Conservation (phyloP, 1,284 basidiomycete genomes). For the Athelia psychrophila region DNA sequence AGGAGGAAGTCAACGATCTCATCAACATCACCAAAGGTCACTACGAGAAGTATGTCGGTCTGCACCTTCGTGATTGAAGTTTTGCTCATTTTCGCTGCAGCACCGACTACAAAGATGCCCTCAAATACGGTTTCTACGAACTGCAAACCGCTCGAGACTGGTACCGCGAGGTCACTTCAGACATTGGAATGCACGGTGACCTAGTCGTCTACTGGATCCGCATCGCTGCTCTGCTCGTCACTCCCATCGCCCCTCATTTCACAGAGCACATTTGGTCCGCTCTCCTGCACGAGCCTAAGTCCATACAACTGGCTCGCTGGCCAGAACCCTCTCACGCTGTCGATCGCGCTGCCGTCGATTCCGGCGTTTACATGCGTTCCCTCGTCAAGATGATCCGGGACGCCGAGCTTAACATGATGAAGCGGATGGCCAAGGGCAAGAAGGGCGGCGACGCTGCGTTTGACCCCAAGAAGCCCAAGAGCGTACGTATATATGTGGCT, state of each 20-base stretch:
- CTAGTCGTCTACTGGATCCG: constrained; percentile 82
- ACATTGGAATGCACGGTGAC: constrained; percentile 89
- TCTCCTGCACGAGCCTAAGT: constrained; percentile 71
- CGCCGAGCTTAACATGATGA: constrained; percentile 77
- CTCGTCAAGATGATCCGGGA: constrained; percentile 90
- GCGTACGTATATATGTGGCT: constrained; percentile 87
- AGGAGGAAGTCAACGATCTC: constrained; percentile 88
- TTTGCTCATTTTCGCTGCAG: constrained; percentile 37
- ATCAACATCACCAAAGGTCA: constrained; percentile 78
- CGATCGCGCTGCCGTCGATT: constrained; percentile 65
- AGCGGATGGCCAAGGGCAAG: constrained; percentile 72
- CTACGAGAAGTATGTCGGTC: constrained; percentile 71
- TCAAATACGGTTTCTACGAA: constrained; percentile 97
- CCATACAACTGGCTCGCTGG: constrained; percentile 84
- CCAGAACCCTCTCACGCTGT: constrained; percentile 61
- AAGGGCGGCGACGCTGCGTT: constrained; percentile 46
- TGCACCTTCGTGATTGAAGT: neutral
- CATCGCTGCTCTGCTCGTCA: constrained; percentile 74
- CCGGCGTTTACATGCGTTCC: constrained; percentile 81
- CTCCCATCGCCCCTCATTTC: constrained; percentile 94
- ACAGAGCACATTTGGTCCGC: constrained; percentile 88
- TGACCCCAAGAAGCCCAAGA: constrained; percentile 84
- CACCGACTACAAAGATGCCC: constrained; percentile 92
- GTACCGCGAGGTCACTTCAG: constrained; percentile 92
- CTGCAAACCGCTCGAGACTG: constrained; percentile 91